These are phyloP conservation scores for Tricholoma terreum DNA, from an alignment of 768 basidiomycete species.

Conservation along the genomic window DNA sequence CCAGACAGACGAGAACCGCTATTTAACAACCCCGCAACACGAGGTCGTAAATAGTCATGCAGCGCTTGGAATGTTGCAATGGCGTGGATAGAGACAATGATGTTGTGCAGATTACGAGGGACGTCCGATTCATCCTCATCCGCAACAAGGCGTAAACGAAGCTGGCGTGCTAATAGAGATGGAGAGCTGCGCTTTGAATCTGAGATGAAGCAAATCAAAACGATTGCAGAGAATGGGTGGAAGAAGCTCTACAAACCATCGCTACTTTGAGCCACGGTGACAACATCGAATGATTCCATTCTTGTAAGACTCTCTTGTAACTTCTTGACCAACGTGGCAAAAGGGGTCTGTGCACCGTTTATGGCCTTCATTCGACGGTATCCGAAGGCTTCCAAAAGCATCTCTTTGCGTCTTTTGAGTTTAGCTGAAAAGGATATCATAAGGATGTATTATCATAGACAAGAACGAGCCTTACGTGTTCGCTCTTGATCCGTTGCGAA, in stretches of 20 bases:
- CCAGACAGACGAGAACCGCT: slow-evolving; percentile 70
- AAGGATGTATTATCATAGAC: background rate
- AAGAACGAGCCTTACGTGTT: slow-evolving; percentile 40
- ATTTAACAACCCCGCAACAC: slow-evolving; percentile 70
- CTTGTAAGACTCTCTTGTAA: slow-evolving; percentile 93
- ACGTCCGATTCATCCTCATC: slow-evolving; percentile 80
- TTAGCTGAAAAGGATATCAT: slow-evolving; percentile 45
- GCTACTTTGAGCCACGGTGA: slow-evolving; percentile 77
- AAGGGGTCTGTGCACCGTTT: slow-evolving; percentile 49
- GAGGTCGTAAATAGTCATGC: slow-evolving; percentile 92
- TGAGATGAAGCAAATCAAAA: slow-evolving; percentile 21
- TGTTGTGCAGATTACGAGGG: slow-evolving; percentile 81
- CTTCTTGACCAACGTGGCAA: slow-evolving; percentile 87
- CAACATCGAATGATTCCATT: slow-evolving; percentile 95
- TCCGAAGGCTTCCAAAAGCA: slow-evolving; percentile 78
- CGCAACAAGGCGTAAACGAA: slow-evolving; percentile 87
- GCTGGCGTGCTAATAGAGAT: slow-evolving; percentile 85
- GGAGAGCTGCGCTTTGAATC: slow-evolving; percentile 92
- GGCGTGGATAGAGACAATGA: slow-evolving; percentile 96
- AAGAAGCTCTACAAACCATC: slow-evolving; percentile 55
- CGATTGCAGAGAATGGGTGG: background rate
- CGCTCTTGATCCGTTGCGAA: slow-evolving; percentile 73
- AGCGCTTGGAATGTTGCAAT: slow-evolving; percentile 98
- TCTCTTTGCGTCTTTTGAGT: slow-evolving; percentile 63
- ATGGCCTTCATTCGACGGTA: slow-evolving; percentile 45